phyloP scores from a whole-genome alignment of 2,329 filamentous ascomycete genomes.

The Zalaria sp. region DNA sequence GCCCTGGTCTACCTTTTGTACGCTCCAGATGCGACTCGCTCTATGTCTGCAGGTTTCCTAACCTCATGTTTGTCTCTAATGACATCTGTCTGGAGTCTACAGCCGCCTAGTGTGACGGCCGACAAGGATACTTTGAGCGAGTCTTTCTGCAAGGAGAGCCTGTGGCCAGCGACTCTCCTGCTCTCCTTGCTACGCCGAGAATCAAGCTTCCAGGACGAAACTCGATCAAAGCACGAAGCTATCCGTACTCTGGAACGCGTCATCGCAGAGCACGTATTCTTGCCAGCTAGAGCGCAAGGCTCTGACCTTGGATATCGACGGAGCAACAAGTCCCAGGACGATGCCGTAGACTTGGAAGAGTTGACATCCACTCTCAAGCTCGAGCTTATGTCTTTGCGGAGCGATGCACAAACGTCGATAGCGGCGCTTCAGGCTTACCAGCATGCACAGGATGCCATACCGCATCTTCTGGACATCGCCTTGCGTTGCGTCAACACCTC shows the following conservation, averaged over 20 bases:
- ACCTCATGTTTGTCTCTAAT: neutral
- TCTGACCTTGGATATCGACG: neutral
- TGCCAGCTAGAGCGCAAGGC: conserved; percentile 19
- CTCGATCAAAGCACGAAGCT: neutral
- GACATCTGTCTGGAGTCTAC: neutral
- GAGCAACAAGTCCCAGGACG: neutral
- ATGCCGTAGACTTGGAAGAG: too few species aligned
- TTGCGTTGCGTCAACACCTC: conserved; percentile 25
- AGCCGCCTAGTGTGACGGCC: neutral
- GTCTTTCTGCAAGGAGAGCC: conserved; percentile 12
- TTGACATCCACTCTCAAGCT: too few species aligned
- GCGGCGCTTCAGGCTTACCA: neutral
- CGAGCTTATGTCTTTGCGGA: too few species aligned
- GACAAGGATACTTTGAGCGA: neutral
- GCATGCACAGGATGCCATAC: conserved; percentile 6
- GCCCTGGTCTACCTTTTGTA: neutral
- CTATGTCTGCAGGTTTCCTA: neutral
- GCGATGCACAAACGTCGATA: too few species aligned
- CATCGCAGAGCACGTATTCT: conserved; percentile 27
- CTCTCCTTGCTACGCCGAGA: conserved; percentile 4
- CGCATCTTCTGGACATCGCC: conserved; percentile 23
- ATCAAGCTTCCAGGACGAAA: neutral
- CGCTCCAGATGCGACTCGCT: neutral
- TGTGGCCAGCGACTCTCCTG: conserved; percentile 11
- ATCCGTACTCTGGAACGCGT: conserved; percentile 17